Percentiles rank a stretch among this genome's conserved stretches.
Evolutionary conservation across 192 early-diverging fungal species (phyloP).

Genomic region (Ambispora gerdemannii): DNA sequence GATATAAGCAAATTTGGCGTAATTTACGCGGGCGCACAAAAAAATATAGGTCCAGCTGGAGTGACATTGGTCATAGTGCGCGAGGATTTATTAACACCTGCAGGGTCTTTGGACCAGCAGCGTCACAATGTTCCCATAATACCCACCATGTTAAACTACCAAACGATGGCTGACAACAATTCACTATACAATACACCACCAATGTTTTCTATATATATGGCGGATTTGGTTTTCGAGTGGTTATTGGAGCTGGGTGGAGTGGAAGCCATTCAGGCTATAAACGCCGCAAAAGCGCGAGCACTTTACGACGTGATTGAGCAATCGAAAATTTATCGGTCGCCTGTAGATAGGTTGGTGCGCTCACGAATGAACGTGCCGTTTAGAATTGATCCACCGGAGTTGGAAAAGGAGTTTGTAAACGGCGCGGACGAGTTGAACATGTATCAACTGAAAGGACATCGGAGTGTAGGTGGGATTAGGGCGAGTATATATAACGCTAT

Average conservation of each 20-base stretch:
- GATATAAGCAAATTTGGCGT: conserved; percentile 81
- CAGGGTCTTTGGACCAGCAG: conserved; percentile 35
- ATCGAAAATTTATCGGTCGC: conserved; percentile 66
- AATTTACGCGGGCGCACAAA: conserved; percentile 96
- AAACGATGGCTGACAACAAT: conserved; percentile 71
- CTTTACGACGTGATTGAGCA: conserved; percentile 70
- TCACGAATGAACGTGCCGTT: conserved; percentile 94
- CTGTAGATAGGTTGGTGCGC: conserved; percentile 57
- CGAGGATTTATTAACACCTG: conserved; percentile 75
- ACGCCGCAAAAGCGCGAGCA: conserved; percentile 62
- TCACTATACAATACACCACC: conserved; percentile 98
- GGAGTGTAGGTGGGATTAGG: conserved; percentile 89
- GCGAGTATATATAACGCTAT: conserved; percentile 95
- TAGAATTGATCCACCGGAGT: conserved; percentile 57
- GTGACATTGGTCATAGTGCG: conserved; percentile 90
- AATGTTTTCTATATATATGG: conserved; percentile 91
- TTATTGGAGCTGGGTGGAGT: conserved; percentile 68
- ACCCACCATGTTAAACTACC: conserved; percentile 86
- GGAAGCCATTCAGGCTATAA: conserved; percentile 59
- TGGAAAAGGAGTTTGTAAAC: conserved; percentile 79
- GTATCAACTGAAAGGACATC: conserved; percentile 93
- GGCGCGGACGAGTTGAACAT: conserved; percentile 75
- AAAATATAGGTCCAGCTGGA: conserved; percentile 92
- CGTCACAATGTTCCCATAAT: conserved; percentile 42
- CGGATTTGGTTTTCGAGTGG: conserved; percentile 87